Base-by-base conservation (phyloP, 768 basidiomycete genomes). In the Pholiota molesta region DNA sequence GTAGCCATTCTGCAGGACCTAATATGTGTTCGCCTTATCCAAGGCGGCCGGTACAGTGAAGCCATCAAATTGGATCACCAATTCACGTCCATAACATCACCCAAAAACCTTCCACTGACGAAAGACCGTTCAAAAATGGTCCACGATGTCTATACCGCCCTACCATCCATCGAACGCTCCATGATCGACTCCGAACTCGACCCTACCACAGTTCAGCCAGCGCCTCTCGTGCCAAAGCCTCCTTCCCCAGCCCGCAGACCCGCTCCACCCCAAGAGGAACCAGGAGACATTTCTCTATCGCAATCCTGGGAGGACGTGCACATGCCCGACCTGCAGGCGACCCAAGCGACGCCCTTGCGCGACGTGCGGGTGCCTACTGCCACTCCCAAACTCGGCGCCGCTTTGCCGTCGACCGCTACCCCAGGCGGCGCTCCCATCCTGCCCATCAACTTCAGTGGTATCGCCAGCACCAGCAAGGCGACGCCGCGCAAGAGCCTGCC, bases 11-110 rank as follows among this genome's bases (percentile, higher is more conserved):
- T 94, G 0, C 92, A 92, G 70, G 90, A 94, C 64, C 81, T 94
- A 17, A 80, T 91, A 31, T 91, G 89, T 62, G 84, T 90, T 16
- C 88, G 93, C 10, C 83, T 94, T 9, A 83, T 94, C 35, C 88
- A 92, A 68, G 81, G 79, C 2, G 92, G 91, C 3, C 83, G 84
- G 61, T 87, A 88, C 66, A 74, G 82, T 0, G 85, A 86, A n/a
- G 93, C 91, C 9, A 84, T 94, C 69, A 89, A 87, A 74, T 79
- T 91, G 45, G 91, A 94, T 71, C 83, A 85, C 54, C 79, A 83
- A 66, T 88, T 91, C 65, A 72, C 79, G 42, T 73, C 79, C 10
- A 69, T 76, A n/a, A 77, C 81, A 6, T 62, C 78, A n/a, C 68
- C 76, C 44, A 73, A 80, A 57, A 70, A 75, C 45, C 67, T 75